Percentiles rank a stretch among this genome's conserved stretches.
These are phyloP conservation scores for Lentinula boryana DNA, from an alignment of 768 basidiomycete genomes.

Conservation along the genomic window DNA sequence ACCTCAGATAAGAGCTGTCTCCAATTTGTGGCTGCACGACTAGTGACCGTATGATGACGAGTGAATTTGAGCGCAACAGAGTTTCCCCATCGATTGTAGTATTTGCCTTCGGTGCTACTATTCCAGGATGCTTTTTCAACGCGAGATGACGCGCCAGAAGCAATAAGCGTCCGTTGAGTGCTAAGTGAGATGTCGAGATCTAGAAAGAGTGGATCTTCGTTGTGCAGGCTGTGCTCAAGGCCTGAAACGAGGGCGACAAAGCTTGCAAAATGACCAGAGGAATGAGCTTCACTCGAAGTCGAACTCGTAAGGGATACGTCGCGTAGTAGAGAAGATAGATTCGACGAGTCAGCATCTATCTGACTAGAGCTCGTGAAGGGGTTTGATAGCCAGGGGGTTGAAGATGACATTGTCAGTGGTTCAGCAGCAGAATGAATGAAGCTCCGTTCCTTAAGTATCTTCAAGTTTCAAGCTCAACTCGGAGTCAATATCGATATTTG, in stretches of 20 bases:
- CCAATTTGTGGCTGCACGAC: slow-evolving; percentile 1
- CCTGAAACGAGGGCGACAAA: slow-evolving; percentile 8
- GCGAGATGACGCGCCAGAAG: too few relatives aligned
- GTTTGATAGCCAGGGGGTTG: neutral
- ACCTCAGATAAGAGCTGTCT: slow-evolving; percentile 9
- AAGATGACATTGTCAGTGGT: neutral
- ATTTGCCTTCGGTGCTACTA: neutral
- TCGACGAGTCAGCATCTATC: neutral
- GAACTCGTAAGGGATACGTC: neutral
- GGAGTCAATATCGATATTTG: too few relatives aligned
- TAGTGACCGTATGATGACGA: neutral
- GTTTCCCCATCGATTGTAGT: neutral
- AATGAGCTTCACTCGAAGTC: neutral
- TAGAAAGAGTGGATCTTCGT: slow-evolving; percentile 1
- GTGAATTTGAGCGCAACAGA: slow-evolving; percentile 6
- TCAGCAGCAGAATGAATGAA: neutral
- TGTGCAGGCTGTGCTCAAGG: slow-evolving; percentile 3
- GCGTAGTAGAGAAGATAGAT: neutral
- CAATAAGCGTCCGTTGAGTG: neutral
- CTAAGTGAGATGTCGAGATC: neutral
- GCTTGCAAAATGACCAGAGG: slow-evolving; percentile 4
- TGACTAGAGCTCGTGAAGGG: neutral
- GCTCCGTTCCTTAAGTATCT: too few relatives aligned
- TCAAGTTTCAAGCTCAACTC: too few relatives aligned
- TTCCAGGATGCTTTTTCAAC: too few relatives aligned